Evolutionary conservation across 495 filamentous ascomycete species (phyloP), one percentile per base, ranked within the genome.

Genomic region (Bacidia gigantensis): DNA sequence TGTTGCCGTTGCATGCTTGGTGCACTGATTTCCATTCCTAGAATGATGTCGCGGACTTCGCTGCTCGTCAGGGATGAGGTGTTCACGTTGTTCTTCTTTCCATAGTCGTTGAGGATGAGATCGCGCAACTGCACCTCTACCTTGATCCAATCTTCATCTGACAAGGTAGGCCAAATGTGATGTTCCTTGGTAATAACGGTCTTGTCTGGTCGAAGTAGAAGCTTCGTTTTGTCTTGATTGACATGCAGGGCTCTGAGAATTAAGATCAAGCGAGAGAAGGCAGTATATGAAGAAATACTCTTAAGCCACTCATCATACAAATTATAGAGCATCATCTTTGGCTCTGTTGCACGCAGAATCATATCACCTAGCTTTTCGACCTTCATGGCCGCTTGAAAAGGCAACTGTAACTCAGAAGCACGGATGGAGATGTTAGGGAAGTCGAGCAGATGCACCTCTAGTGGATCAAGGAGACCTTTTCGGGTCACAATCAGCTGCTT

Each of bases 381-480:
- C 74, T 97, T 99, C 93, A 99, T 99, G 2, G 93, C 93, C 43
- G 93, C 93, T 66, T 99, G 93, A 84, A 99, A 99, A 3, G 93
- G 93, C 54, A 99, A 71, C 67, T 99, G 93, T 52, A 99, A 71
- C 69, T 99, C 93, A 0, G 93, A 99, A 39, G 93, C 93, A 58
- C 93, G 87, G 57, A 99, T 99, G 10, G 90, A 95, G 55, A 99
- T 99, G 62, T 99, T 99, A 40, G 93, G 93, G 75, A 99, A 99
- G 65, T 99, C 93, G 20, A 99, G 79, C 56, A 99, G 67, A 60
- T 97, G 93, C 29, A 99, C 93, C 66, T 99, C 93, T 5, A 99
- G 78, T 46, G 93, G 93, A 77, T 99, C 93, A 26, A 99, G 71
- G 52, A 99, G 75, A 77, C 93, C 93, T 67, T 99, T 99, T 23